Conservation (phyloP, 2,329 filamentous ascomycete genomes). For the Teratosphaeriaceae sp. region DNA sequence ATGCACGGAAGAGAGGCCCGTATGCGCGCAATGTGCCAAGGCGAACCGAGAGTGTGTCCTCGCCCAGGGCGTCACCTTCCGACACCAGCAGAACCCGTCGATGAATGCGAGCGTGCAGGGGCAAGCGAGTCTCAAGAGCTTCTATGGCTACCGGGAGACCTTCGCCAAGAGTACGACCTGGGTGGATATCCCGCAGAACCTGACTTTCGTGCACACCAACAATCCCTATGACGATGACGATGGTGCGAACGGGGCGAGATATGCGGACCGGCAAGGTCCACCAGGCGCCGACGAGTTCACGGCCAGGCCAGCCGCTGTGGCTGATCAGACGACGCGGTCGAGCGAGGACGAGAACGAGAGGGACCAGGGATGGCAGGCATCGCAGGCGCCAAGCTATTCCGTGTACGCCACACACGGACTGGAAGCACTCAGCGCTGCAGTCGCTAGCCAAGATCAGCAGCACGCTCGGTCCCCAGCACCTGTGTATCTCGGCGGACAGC, state of each 20-base stretch:
- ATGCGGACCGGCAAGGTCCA: not conserved
- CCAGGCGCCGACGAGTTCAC: constrained; percentile 1
- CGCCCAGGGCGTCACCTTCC: constrained; percentile 58
- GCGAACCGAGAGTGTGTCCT: constrained; percentile 54
- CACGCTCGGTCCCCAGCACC: constrained; percentile 26
- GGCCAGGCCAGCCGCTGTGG: constrained; percentile 7
- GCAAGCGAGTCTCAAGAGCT: constrained; percentile 49
- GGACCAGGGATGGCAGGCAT: constrained; percentile 4
- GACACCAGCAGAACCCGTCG: constrained; percentile 63
- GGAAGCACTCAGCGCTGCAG: constrained; percentile 46
- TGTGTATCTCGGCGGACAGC: too few relatives aligned
- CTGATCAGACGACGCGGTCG: constrained; percentile 8
- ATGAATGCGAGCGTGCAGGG: constrained; percentile 50
- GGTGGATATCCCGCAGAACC: constrained; percentile 54
- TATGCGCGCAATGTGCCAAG: constrained; percentile 56
- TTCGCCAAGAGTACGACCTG: constrained; percentile 56
- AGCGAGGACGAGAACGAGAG: constrained; percentile 1
- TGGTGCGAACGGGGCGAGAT: constrained; percentile 9
- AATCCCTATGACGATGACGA: constrained; percentile 52
- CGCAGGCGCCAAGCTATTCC: constrained; percentile 13
- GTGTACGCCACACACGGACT: constrained; percentile 41
- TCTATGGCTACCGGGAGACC: constrained; percentile 61
- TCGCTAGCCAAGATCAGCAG: constrained; percentile 39
- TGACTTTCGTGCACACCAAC: constrained; percentile 56
- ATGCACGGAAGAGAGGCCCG: constrained; percentile 56